Conservation (phyloP, 2,329 filamentous ascomycete species). For the Dactylellina drechsleri region DNA sequence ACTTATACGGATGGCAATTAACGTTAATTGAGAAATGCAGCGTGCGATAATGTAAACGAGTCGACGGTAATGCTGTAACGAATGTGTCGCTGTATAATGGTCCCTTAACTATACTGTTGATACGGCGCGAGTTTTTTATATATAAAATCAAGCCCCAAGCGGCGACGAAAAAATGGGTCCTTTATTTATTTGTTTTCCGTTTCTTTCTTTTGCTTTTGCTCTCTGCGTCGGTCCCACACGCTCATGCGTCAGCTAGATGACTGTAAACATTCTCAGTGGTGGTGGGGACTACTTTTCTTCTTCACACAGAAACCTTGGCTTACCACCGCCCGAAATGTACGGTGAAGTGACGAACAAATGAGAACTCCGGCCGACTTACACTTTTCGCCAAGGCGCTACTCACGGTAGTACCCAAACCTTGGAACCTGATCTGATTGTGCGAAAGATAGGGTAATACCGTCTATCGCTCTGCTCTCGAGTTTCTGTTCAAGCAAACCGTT, state of each 20-base stretch:
- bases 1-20: background rate
- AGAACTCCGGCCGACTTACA: conserved; percentile 46
- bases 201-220: conserved; percentile 3
- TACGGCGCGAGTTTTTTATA: conserved; percentile 43
- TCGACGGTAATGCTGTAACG: conserved; percentile 5
- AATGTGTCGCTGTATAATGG: background rate
- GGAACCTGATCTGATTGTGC: too few species aligned
- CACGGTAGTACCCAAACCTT: background rate
- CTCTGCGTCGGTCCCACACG: conserved; percentile 7
- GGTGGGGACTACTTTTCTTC: background rate
- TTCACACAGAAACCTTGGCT: conserved; percentile 1
- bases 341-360: conserved; percentile 47
- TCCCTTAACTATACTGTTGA: background rate
- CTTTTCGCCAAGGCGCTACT: conserved; percentile 37
- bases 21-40: background rate
- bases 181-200: too few species aligned
- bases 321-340: conserved; percentile 38
- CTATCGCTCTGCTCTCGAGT: conserved; percentile 12
- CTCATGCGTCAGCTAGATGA: conserved; percentile 48
- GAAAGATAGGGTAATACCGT: background rate
- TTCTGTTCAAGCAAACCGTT: conserved; percentile 22
- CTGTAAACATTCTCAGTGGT: conserved; percentile 9
- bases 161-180: background rate
- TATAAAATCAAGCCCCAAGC: conserved; percentile 19
- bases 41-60: background rate